Conservation (phyloP, 257 asterid species). For the Perilla frutescens region DNA sequence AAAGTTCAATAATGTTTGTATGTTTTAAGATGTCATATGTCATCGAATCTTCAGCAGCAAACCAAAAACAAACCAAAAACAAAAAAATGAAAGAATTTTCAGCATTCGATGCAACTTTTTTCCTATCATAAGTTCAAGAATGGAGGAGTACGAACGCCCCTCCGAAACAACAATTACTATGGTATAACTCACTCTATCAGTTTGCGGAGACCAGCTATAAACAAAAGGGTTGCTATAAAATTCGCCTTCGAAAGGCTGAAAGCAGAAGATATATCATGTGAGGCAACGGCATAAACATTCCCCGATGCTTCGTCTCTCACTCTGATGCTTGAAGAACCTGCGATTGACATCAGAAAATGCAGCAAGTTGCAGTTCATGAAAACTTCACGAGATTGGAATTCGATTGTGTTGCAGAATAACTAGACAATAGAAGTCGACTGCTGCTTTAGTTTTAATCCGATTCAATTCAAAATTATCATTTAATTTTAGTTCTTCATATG, state of each 20-base stretch:
- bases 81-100: slow-evolving; percentile 5
- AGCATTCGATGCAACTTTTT: slow-evolving; percentile 24
- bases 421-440: no score
- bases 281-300: slow-evolving; percentile 50
- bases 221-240: slow-evolving; percentile 46
- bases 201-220: slow-evolving; percentile 42
- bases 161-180: slow-evolving; percentile 18
- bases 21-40: no score
- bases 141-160: slow-evolving; percentile 27
- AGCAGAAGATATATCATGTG: slow-evolving; percentile 68
- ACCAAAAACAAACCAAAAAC: not conserved
- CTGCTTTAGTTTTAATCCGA: not conserved
- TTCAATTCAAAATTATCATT: no score
- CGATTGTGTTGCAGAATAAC: not conserved
- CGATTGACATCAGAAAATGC: slow-evolving; percentile 26
- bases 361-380: not conserved
- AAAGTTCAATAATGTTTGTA: not conserved
- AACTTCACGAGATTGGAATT: not conserved
- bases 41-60: not conserved
- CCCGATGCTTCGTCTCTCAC: slow-evolving; percentile 71
- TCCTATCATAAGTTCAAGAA: slow-evolving; percentile 36
- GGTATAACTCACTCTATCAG: slow-evolving; percentile 42
- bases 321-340: slow-evolving; percentile 74
- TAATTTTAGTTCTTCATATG: no score
- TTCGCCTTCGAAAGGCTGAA: slow-evolving; percentile 37